Evolutionary conservation across 306 rosid genomes (phyloP).

Genomic region (Acacia melanoxylon): DNA sequence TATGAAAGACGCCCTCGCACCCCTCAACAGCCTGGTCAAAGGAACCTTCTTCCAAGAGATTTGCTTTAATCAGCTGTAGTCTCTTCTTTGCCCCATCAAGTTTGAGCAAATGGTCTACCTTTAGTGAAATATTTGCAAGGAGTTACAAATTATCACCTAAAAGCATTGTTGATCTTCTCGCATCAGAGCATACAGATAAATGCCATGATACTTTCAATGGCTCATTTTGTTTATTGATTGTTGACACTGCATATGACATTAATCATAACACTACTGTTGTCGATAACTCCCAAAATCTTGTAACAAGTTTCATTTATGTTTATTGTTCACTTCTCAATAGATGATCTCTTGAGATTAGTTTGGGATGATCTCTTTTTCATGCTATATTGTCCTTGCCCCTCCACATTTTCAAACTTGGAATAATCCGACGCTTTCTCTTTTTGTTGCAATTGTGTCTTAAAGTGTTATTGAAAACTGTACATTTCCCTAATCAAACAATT

Average conservation of each 20-base stretch:
- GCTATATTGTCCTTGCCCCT: conserved; percentile 6
- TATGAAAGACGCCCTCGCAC: too few relatives aligned
- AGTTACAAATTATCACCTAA: conserved; percentile 29
- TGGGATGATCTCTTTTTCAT: conserved; percentile 5
- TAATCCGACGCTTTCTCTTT: conserved; percentile 35
- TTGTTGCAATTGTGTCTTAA: neutral
- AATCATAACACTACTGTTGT: neutral
- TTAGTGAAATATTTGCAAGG: too few relatives aligned
- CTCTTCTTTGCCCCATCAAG: too few relatives aligned
- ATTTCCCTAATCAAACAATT: neutral
- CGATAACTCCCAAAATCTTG: neutral
- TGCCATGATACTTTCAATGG: neutral
- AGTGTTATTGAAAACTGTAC: neutral
- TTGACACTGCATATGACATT: neutral
- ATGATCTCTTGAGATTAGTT: too few relatives aligned
- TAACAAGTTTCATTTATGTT: conserved; percentile 12
- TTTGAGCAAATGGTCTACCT: too few relatives aligned
- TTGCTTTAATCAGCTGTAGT: too few relatives aligned
- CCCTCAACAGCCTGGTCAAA: too few relatives aligned
- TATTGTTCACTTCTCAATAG: conserved; percentile 9
- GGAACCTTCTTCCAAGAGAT: too few relatives aligned
- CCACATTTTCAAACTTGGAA: conserved; percentile 38
- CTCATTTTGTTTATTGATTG: conserved; percentile 1
- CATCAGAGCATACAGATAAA: neutral
- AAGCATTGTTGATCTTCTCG: conserved; percentile 25